A percentile compares a stretch with the other conserved stretches of the same genome.
phyloP scores from a whole-genome alignment of 805 yeast species.

The Hanseniaspora guilliermondii region DNA sequence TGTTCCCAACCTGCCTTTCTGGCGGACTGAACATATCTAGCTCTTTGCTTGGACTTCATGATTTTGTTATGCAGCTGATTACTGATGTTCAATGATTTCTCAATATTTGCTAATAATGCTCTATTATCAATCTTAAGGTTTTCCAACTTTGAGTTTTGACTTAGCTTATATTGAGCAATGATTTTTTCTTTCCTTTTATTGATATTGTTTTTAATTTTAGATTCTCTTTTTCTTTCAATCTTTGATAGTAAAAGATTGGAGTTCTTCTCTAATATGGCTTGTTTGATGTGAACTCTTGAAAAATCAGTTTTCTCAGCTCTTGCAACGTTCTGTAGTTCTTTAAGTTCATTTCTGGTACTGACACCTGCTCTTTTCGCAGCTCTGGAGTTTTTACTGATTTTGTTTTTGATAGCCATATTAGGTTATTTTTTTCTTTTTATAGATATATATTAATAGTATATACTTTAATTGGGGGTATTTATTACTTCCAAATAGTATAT shows the following conservation, averaged over 20 bases:
- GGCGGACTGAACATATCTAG: conserved; percentile 46
- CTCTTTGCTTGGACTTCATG: conserved; percentile 50
- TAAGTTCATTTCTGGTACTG: conserved; percentile 27
- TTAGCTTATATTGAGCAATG: conserved; percentile 21
- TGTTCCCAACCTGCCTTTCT: conserved; percentile 66
- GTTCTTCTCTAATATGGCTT: conserved; percentile 43
- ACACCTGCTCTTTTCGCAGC: conserved; percentile 56
- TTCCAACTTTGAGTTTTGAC: conserved; percentile 17
- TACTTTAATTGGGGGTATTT: no score
- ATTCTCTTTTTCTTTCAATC: conserved; percentile 31
- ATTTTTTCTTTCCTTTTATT: conserved; percentile 21
- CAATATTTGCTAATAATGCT: conserved; percentile 25
- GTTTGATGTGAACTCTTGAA: conserved; percentile 52
- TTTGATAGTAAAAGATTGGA: conserved; percentile 49
- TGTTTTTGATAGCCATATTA: conserved; percentile 21
- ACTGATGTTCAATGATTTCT: conserved; percentile 39
- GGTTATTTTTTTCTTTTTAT: no score
- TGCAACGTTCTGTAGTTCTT: conserved; percentile 40
- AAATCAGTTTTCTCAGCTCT: conserved; percentile 49
- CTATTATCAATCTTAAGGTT: conserved; percentile 24
- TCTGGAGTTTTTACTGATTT: conserved; percentile 55
- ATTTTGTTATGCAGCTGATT: conserved; percentile 52
- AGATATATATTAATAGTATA: no score
- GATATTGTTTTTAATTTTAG: conserved; percentile 16
- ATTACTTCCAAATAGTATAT: no score